Conservation (phyloP, 805 yeast genomes). For the Cyberlindnera mycetangii region DNA sequence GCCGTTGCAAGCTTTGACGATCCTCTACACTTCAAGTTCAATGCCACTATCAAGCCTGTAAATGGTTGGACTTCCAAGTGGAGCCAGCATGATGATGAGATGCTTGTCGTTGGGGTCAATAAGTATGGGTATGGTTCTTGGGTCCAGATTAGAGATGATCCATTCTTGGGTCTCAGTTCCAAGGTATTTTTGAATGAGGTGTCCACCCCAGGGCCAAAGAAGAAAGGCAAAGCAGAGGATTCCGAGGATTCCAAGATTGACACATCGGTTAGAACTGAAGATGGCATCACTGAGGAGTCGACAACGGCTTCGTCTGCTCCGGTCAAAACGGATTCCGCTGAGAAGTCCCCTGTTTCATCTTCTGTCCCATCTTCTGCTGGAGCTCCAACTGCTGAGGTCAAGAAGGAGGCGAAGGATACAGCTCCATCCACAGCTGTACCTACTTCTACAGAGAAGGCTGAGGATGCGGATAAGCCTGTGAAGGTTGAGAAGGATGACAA, state of each 20-base stretch:
- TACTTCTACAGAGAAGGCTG: constrained; percentile 3
- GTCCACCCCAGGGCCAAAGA: constrained; percentile 33
- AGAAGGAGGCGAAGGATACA: background rate
- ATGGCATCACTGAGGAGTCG: background rate
- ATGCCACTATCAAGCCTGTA: constrained; percentile 69
- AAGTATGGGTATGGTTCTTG: constrained; percentile 97
- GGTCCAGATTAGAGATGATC: constrained; percentile 93
- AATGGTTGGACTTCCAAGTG: constrained; percentile 91
- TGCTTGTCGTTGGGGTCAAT: constrained; percentile 79
- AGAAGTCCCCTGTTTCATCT: background rate
- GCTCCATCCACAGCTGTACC: background rate
- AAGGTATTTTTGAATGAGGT: constrained; percentile 69
- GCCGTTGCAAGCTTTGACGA: constrained; percentile 55
- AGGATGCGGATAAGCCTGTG: background rate
- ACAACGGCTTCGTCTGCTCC: constrained; percentile 2
- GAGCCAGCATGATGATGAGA: constrained; percentile 80
- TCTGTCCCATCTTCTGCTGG: constrained; percentile 1
- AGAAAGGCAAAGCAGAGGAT: constrained; percentile 19
- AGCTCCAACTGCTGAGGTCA: constrained; percentile 1
- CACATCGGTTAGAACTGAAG: constrained; percentile 1
- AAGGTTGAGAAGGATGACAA: constrained; percentile 20
- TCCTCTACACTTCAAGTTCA: constrained; percentile 58
- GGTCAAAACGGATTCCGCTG: background rate
- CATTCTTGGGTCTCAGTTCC: constrained; percentile 79
- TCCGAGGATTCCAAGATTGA: constrained; percentile 4